These are phyloP conservation scores for Orbilia oligospora DNA, from an alignment of 2,329 filamentous ascomycete species.

Conservation along the genomic window DNA sequence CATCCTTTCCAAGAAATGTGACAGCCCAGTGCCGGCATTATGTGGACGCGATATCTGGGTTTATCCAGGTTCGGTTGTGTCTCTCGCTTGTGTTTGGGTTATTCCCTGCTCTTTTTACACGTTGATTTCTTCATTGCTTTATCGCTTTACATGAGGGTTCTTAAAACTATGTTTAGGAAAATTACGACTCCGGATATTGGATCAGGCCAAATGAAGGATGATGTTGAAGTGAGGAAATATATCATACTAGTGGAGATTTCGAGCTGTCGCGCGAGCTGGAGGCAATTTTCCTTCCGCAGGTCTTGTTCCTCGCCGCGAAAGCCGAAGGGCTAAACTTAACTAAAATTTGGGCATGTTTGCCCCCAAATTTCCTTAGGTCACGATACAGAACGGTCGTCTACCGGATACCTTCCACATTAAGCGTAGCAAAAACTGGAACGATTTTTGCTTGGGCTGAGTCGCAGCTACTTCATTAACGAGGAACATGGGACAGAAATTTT, in stretches of 20 bases:
- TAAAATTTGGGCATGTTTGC: slow-evolving; percentile 20
- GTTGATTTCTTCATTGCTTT: background rate
- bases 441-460: slow-evolving; percentile 11
- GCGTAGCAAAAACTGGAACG: slow-evolving; percentile 31
- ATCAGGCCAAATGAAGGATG: background rate
- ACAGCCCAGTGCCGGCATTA: background rate
- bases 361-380: slow-evolving; percentile 6
- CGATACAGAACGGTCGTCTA: slow-evolving; percentile 36
- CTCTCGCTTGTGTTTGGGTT: slow-evolving; percentile 19
- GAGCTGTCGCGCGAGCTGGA: slow-evolving; percentile 12
- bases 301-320: background rate
- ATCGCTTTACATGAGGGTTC: too few species aligned
- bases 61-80: slow-evolving; percentile 22
- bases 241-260: background rate
- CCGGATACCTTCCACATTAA: slow-evolving; percentile 46
- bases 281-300: background rate
- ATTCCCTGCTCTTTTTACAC: background rate
- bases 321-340: background rate
- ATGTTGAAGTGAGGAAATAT: background rate
- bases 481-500: slow-evolving; percentile 14
- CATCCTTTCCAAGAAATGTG: background rate
- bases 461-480: slow-evolving; percentile 7
- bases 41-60: background rate
- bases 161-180: background rate
- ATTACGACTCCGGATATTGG: background rate